Base-by-base conservation (phyloP, 2,329 filamentous ascomycete species). In the Biscogniauxia marginata region DNA sequence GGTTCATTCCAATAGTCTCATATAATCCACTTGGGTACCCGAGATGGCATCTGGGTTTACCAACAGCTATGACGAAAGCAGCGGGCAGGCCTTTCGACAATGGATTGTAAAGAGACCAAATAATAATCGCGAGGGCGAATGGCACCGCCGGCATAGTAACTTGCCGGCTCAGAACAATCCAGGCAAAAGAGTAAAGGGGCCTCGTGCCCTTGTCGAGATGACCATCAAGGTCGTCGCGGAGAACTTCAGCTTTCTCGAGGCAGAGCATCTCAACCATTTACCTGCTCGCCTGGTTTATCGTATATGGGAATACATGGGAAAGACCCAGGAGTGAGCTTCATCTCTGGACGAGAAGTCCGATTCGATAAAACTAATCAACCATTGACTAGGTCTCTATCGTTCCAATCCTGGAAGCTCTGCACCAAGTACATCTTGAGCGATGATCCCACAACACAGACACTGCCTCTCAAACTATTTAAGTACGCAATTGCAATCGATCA, bases 231-330 rank as follows among this genome's bases (percentile, higher is more conserved):
- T 73, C n/a, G 58, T 76, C 16, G 73, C 71, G 1, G 65, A 72
- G 22, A 74, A 77, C 34, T 68, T 76, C 11, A 71, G 70, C 20
- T 63, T 69, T 43, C 63, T 76, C 7, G 67, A 72, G 2, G 61
- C 65, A 19, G 63, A 70, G 16, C 63, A 74, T 52, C 63, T 78
- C 0, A 68, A 74, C 2, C 53, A 57, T 7, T 58, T 78, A n/a
- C 74, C 76, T 7, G 50, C 52, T 34, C 64, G 64, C n/a, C 57
- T 76, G 25, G 51, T 73, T 13, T 70, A 70, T 70, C 72, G 69
- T 30, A 63, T 77, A 16, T 77, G 75, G 74, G 66, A 67, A n/a
- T 69, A 75, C 49, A 63, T 77, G 3, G 71, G 75, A 52, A 70
- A 50, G 6, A 18, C 20, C 7, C 13, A 53, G 6, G 16, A 46